Evolutionary conservation across 257 asterid genomes (phyloP).

Genomic region (Henckelia pumila): DNA sequence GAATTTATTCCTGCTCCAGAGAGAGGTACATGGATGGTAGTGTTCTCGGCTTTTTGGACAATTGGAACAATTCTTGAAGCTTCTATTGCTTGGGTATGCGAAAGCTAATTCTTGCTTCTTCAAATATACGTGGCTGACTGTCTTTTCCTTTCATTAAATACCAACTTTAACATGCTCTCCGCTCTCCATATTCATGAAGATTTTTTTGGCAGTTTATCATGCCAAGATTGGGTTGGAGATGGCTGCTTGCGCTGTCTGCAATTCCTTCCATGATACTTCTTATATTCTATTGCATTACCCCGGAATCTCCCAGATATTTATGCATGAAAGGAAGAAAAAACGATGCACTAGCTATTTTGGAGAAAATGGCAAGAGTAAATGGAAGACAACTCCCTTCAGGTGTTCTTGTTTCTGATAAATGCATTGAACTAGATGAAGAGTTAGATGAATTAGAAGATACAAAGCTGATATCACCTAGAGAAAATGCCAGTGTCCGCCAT

Average conservation of each 20-base stretch:
- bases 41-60: constrained; percentile 67
- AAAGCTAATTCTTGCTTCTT: constrained; percentile 6
- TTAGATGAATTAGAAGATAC: constrained; percentile 39
- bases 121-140: not conserved
- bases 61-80: constrained; percentile 72
- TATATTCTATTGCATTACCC: constrained; percentile 45
- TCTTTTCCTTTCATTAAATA: not conserved
- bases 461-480: constrained; percentile 41
- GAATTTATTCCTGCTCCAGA: constrained; percentile 74
- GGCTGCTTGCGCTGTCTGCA: constrained; percentile 61
- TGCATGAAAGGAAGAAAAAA: constrained; percentile 46
- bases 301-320: constrained; percentile 59
- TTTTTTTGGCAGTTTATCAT: constrained; percentile 43
- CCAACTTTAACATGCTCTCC: not conserved
- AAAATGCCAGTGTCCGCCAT: constrained; percentile 24
- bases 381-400: constrained; percentile 59
- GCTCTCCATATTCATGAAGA: constrained; percentile 9
- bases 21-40: constrained; percentile 78
- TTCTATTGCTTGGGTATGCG: constrained; percentile 76
- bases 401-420: constrained; percentile 42
- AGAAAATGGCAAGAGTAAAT: constrained; percentile 45
- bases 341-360: constrained; percentile 44
- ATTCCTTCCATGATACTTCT: constrained; percentile 54
- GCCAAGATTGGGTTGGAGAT: constrained; percentile 68
- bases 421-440: constrained; percentile 41